Percentiles rank a stretch among this genome's conserved stretches.
Evolutionary conservation across 2,329 filamentous ascomycete species (phyloP).

Genomic region (Fusarium sp.): DNA sequence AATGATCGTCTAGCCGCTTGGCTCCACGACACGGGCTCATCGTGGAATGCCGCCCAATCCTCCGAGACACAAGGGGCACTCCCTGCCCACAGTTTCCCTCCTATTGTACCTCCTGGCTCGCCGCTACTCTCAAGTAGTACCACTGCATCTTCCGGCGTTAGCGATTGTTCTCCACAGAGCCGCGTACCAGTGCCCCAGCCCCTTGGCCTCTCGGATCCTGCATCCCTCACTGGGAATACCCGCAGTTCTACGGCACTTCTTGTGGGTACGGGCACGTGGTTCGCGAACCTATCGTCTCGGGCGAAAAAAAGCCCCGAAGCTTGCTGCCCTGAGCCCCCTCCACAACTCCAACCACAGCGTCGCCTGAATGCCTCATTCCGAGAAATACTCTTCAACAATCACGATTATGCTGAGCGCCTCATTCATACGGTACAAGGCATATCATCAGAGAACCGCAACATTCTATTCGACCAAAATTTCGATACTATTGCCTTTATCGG

Average conservation of each 20-base stretch:
- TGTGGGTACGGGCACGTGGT: background rate
- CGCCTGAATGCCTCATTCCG: background rate
- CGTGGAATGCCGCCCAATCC: background rate
- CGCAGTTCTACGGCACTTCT: background rate
- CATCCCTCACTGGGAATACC: background rate
- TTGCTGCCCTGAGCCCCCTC: background rate
- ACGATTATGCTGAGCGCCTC: background rate
- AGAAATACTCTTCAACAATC: background rate
- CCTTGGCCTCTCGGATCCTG: background rate
- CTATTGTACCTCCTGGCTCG: background rate
- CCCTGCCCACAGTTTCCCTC: background rate
- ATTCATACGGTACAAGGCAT: background rate
- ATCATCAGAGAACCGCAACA: background rate
- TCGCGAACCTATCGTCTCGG: background rate
- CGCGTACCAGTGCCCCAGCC: background rate
- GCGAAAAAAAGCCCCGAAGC: background rate
- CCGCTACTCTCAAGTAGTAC: background rate
- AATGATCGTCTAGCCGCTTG: background rate
- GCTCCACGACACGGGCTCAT: background rate
- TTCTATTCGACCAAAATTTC: background rate
- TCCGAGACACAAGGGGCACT: background rate
- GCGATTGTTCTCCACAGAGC: background rate
- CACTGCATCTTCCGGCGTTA: background rate
- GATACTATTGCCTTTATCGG: background rate
- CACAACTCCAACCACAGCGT: background rate